A percentile compares a stretch with the other conserved stretches of the same genome.
phyloP scores from a whole-genome alignment of 1,284 basidiomycete genomes.

The Cutaneotrichosporon sp. region DNA sequence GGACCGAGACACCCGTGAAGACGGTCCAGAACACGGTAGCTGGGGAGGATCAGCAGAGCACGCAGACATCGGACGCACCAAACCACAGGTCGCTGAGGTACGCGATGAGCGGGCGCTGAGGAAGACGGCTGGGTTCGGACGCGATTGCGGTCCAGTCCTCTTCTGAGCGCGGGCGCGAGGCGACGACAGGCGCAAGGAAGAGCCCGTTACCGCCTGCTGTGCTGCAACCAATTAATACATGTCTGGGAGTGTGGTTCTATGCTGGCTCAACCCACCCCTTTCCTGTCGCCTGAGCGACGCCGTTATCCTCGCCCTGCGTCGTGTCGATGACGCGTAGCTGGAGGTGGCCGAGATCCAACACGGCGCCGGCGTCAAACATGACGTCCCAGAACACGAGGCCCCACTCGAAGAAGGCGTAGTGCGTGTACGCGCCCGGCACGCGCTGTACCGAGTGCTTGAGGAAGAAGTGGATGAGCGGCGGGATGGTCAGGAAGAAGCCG shows the following conservation, averaged over 20 bases:
- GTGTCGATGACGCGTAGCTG: conserved; percentile 19
- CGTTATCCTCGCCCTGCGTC: conserved; percentile 5
- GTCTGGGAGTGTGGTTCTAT: not conserved
- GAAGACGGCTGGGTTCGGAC: conserved; percentile 5
- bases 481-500: conserved; percentile 61
- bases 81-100: conserved; percentile 42
- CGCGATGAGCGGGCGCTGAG: conserved; percentile 18
- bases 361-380: conserved; percentile 64
- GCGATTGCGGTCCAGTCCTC: conserved; percentile 21
- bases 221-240: conserved; percentile 7
- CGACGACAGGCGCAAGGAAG: conserved; percentile 10
- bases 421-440: conserved; percentile 77
- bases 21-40: conserved; percentile 84
- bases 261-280: conserved; percentile 13
- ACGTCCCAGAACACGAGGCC: conserved; percentile 72
- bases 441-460: conserved; percentile 73
- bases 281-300: not conserved
- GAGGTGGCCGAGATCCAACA: conserved; percentile 55
- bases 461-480: conserved; percentile 77
- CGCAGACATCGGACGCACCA: too few relatives aligned
- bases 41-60: too few relatives aligned
- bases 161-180: conserved; percentile 4
- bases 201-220: not conserved
- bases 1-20: conserved; percentile 72
- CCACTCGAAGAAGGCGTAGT: conserved; percentile 85